Evolutionary conservation across 164 flowering plant genomes (phyloP), one percentile per base, ranked within the genome.

Genomic region (Berberis thunbergii): DNA sequence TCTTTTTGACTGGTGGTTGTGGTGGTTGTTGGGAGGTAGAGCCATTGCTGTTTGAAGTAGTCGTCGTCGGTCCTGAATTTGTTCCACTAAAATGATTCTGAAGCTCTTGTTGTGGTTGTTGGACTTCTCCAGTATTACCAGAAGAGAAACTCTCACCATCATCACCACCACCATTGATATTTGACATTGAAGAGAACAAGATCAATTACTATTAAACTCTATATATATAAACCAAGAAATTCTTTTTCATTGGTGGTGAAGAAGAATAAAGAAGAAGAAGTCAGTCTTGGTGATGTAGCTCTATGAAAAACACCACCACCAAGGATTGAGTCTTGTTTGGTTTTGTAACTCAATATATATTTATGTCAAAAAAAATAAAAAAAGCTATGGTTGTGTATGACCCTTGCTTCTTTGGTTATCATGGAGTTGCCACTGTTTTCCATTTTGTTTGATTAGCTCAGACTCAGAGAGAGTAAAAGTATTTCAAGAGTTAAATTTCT

Each of bases 51-150:
- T 52, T 52, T 3, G 26, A 26, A 26, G 54, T 52, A 10, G 54
- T 4, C 4, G 54, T 9, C 11, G 54, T 10, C 10, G 54, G 54
- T 1, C 54, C 54, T 7, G 54, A 7, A 52, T 52, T 52, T 26
- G 54, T 10, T 52, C 54, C 54, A 4, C n/a, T 12, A 52, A 52
- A 7, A 11, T 52, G 54, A 52, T 11, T 48, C 7, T 48, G 7
- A 48, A 6, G 10, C 3, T 2, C 12, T 52, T 4, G n/a, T 52
- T 52, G 54, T 1, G 3, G 54, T 11, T 52, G 54, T 52, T 52
- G 54, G 13, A 52, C 54, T 52, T 52, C 54, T 52, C 54, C 54
- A 52, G 54, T 52, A 8, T 46, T 46, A 52, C 54, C 54, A 6
- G 54, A 52, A 52, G 54, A 52, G n/a, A 52, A 52, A 26, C 54